A percentile compares a stretch with the other conserved stretches of the same genome.
phyloP scores from a whole-genome alignment of 1,139 yeast species.

The Protomyces inundatus region DNA sequence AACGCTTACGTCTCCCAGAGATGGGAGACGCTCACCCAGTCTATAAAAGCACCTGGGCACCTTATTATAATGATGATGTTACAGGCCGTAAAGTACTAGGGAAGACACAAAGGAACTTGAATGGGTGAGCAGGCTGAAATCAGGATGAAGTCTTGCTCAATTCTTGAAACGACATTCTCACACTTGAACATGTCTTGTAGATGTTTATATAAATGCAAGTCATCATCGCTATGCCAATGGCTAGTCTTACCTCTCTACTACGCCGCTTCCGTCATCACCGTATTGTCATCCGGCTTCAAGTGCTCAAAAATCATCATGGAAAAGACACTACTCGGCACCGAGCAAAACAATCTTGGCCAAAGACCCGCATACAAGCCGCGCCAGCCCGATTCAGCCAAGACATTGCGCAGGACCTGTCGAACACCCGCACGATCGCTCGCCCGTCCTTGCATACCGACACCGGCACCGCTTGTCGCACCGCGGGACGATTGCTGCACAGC shows the following conservation, averaged over 20 bases:
- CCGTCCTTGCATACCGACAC: neutral
- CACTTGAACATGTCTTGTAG: neutral
- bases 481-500: constrained; percentile 2
- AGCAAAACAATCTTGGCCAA: constrained; percentile 20
- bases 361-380: constrained; percentile 26
- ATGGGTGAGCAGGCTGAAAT: constrained; percentile 1
- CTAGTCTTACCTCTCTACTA: no score
- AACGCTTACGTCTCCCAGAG: neutral
- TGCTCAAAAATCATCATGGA: constrained; percentile 27
- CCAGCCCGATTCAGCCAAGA: constrained; percentile 20
- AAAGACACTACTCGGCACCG: constrained; percentile 27
- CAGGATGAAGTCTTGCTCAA: neutral
- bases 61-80: neutral
- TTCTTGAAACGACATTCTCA: neutral
- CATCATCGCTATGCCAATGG: no score
- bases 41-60: constrained; percentile 1
- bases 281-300: constrained; percentile 22
- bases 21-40: neutral
- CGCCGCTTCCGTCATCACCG: neutral
- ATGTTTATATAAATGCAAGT: no score
- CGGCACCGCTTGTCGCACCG: neutral
- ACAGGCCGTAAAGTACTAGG: neutral
- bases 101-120: neutral
- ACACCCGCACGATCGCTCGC: constrained; percentile 7
- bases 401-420: constrained; percentile 18